Base-by-base conservation (phyloP, 2,329 filamentous ascomycete species). In the Venturia aucupariae region DNA sequence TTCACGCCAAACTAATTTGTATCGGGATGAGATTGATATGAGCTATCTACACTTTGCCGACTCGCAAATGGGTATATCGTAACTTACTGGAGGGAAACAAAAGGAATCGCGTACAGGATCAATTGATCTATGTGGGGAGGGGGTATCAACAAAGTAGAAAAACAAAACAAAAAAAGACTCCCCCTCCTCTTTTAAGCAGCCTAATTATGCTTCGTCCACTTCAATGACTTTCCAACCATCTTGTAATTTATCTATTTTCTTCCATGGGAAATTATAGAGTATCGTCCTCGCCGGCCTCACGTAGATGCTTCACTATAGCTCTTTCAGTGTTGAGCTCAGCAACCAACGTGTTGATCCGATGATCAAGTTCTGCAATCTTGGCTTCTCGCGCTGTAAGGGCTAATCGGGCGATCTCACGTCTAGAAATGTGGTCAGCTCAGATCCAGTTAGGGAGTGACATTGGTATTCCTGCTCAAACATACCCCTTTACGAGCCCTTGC, bases 331-430 rank as follows among this genome's bases (percentile, higher is more conserved):
- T 81, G 51, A 78, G 73, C 71, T 86, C 82, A 17, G 79, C 79
- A 70, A 86, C 81, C 42, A 88, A 72, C 15, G 75, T 76, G 5
- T 73, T 75, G 80, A 95, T 78, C 69, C 87, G 77, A 71, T 89
- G 77, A 77, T 86, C 82, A 75, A 96, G 75, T 74, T 89, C 79
- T 73, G 81, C 75, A 72, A 88, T 78, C 76, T 86, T 77, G 72
- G 84, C 75, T 78, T 93, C 87, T 67, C 86, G 86, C 4, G 80
- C 79, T 70, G 84, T 86, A 41, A 90, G 71, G 4, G 81, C 82
- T 10, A 82, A 73, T n/a, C 89, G 77, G 3, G 83, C 81, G 7
- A 87, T 82, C 66, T 93, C 88, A 2, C 89, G 79, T 4, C 63
- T 64, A 35, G 7, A 17, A 3, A n/a, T 44, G 4, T 13, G 3